Evolutionary conservation across 202 grass and related monocot species (phyloP), one percentile per base, ranked within the genome.

Genomic region (Setaria viridis): DNA sequence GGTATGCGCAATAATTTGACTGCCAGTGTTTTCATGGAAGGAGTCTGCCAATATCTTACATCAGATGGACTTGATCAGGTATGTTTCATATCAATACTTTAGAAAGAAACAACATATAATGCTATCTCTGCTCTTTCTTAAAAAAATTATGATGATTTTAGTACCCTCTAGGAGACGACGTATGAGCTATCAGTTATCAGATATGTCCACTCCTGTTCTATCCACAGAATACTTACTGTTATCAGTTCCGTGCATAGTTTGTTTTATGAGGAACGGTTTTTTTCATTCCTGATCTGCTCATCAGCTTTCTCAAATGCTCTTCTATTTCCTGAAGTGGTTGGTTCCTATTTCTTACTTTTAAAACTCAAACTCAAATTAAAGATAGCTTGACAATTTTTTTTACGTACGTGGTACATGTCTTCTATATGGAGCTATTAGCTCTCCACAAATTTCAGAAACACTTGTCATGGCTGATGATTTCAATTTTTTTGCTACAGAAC

Each of bases 401-500:
- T 49, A 81, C 80, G 74, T 49, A 81, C 80, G 74, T 79, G 79
- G 9, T 21, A 64, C 32, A 50, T 17, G 39, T 34, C 45, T 91
- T 90, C 9, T 77, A n/a, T 62, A 70, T 70, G 73, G 47, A 78
- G 45, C n/a, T 33, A 70, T 55, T 62, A 83, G 78, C 43, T 53
- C 15, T 34, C 43, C 43, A 51, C 63, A 59, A 45, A 55, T 8
- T 72, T 49, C 25, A 37, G 55, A 53, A 37, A 35, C 6, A 72
- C 6, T 20, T 84, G 41, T 56, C 25, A 75, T 75, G 39, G 39
- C 39, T 41, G 39, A 6, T 41, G 39, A 41, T 41, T 41, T 66
- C 42, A 49, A 17, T 64, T 89, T 64, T 64, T 69, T 86, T 83
- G 39, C 59, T 79, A 79, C n/a, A 83, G 42, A 90, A 45, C 60